Conservation (phyloP, 2,329 filamentous ascomycete species). For the Macrophomina tecta region DNA sequence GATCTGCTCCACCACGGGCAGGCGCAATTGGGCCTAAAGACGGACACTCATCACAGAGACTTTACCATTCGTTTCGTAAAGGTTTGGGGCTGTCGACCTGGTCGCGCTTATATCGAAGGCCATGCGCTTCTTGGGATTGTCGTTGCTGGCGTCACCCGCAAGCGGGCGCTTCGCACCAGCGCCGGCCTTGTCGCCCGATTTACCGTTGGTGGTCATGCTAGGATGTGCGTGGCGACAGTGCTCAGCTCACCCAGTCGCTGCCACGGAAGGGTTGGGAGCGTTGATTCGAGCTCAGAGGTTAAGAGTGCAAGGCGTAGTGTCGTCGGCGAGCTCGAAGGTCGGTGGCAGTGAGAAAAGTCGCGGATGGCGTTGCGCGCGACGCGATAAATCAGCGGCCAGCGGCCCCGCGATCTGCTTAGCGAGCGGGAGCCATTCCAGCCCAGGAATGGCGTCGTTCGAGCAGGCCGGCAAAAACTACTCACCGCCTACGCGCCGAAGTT, state of each 20-base stretch:
- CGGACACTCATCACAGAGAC: no score
- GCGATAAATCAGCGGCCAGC: neutral
- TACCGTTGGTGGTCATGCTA: neutral
- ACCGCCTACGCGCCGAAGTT: neutral
- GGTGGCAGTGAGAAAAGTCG: constrained; percentile 8
- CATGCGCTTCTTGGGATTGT: neutral
- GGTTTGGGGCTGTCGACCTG: neutral
- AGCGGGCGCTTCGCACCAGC: neutral
- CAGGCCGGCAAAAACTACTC: neutral
- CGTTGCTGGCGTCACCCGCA: neutral
- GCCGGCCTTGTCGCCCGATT: neutral
- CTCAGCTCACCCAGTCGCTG: neutral
- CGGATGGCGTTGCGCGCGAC: neutral
- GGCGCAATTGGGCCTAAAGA: no score
- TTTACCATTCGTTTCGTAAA: neutral
- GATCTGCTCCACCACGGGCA: no score
- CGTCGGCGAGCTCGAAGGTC: neutral
- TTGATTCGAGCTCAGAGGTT: neutral
- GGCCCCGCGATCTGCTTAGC: constrained; percentile 1
- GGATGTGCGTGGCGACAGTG: neutral
- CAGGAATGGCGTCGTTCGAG: neutral
- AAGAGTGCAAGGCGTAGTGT: neutral
- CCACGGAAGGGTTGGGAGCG: neutral
- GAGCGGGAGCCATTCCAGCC: neutral
- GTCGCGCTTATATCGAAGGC: neutral